Base-by-base conservation (phyloP, 495 filamentous ascomycete genomes). In the Aspergillus baeticus region DNA sequence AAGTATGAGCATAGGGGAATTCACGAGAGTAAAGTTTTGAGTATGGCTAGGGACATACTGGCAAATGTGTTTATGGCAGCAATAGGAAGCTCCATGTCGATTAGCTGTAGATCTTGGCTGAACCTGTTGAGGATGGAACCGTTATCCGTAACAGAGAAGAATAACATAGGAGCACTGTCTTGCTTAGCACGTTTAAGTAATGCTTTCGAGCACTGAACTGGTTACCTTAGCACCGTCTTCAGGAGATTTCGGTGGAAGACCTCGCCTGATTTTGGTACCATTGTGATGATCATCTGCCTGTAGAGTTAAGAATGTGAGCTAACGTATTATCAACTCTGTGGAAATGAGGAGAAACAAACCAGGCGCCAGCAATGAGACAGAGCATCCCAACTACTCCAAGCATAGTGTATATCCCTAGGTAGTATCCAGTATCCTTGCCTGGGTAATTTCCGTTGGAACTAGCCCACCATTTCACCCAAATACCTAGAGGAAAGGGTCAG, bases 381-480 rank as follows among this genome's bases (percentile, higher is more conserved):
- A 77, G 22, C 58, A 82, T 69, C 15, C 71, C 76, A 7, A 73
- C 13, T 26, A 68, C 71, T 6, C 70, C 77, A 39, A 86, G 73
- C 64, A 82, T 71, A 15, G 68, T 77, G 55, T 85, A 85, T 22
- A 84, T 76, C 10, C 82, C 81, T 5, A 86, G 62, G 46, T 80
- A 86, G 37, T 79, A 74, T 6, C 72, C 79, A 5, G 81, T 58
- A 14, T 72, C 62, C 22, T 65, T 63, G 39, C 76, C 77, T 6
- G 75, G 73, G 14, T 74, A 54, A 7, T 57, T 56, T 18, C 63
- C 70, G 43, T 81, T 81, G 10, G 73, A 72, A 6, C 48, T 57
- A 8, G 81, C 70, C 82, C 82, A 84, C 73, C 73, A 80, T 54
- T 79, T 75, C 3, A 84, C 56, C 82, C 81, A 84, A 36, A 84